These are phyloP conservation scores for Phytophthora capsici DNA, from an alignment of 352 stramenopile genomes.

Conservation along the genomic window DNA sequence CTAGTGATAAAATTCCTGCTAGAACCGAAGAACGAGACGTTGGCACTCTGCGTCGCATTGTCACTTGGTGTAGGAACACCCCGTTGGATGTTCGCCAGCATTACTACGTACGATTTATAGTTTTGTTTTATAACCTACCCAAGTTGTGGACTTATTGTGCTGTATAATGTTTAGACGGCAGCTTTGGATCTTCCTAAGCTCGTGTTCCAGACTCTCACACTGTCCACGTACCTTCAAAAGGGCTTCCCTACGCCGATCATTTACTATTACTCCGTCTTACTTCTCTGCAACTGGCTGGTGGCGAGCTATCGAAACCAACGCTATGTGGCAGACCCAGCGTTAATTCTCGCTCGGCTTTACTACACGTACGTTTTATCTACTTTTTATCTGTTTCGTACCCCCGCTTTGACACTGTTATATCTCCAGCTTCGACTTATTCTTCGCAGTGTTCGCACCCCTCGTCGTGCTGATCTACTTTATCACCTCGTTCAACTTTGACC, in stretches of 20 bases:
- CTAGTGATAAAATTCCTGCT: too few relatives aligned
- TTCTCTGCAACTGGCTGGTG: conserved; percentile 52
- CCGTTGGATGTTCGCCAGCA: conserved; percentile 19
- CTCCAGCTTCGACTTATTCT: conserved; percentile 55
- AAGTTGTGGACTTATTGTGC: too few relatives aligned
- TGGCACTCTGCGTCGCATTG: neutral
- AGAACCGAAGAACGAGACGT: too few relatives aligned
- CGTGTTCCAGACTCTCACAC: conserved; percentile 49
- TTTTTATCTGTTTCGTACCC: neutral
- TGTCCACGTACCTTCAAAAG: conserved; percentile 40
- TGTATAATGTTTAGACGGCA: conserved; percentile 34
- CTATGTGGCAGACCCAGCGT: conserved; percentile 27
- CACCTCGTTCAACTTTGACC: conserved; percentile 49
- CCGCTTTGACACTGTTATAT: neutral
- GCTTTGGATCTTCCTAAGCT: conserved; percentile 53
- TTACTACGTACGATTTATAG: conserved; percentile 30
- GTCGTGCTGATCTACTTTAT: conserved; percentile 47
- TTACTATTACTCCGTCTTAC: conserved; percentile 42
- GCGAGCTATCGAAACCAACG: conserved; percentile 55
- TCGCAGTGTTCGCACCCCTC: conserved; percentile 52
- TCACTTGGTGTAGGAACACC: neutral
- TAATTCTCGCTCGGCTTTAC: conserved; percentile 44
- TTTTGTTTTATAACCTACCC: too few relatives aligned
- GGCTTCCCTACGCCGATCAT: conserved; percentile 52
- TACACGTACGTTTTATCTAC: conserved; percentile 23